Conservation (phyloP, 1,284 basidiomycete genomes). For the Apiotrichum brassicae region DNA sequence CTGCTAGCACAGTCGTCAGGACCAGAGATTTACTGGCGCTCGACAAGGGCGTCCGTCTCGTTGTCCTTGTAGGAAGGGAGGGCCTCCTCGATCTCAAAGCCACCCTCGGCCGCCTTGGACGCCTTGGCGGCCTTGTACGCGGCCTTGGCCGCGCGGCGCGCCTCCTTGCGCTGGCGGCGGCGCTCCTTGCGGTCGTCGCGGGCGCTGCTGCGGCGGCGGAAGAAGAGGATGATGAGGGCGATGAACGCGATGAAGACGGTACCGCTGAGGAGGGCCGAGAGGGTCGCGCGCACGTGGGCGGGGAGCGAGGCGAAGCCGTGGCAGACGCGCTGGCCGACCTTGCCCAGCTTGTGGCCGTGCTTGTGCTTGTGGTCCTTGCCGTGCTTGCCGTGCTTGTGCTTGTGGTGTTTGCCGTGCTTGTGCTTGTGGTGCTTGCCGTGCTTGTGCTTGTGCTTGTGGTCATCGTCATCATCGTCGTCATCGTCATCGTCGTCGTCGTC, state of each 20-base stretch:
- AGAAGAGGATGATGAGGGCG: not conserved
- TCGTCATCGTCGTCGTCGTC: conserved; percentile 3
- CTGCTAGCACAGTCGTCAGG: too few relatives aligned
- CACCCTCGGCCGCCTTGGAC: conserved; percentile 48
- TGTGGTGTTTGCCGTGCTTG: not conserved
- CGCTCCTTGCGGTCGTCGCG: conserved; percentile 11
- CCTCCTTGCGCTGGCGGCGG: conserved; percentile 11
- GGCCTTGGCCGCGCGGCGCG: conserved; percentile 8
- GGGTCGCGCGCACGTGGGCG: not conserved
- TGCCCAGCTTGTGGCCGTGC: not conserved
- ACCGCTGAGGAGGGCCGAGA: conserved; percentile 5
- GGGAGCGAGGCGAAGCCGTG: conserved; percentile 5
- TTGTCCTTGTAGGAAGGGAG: conserved; percentile 11
- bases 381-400: conserved; percentile 3
- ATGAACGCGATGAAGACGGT: not conserved
- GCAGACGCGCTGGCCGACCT: not conserved
- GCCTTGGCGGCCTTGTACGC: conserved; percentile 8
- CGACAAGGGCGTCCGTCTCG: conserved; percentile 13
- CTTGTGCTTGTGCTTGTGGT: not conserved
- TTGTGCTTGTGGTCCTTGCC: not conserved
- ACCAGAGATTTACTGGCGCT: conserved; percentile 2
- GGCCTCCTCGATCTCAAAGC: conserved; percentile 8
- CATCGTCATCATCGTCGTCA: not conserved
- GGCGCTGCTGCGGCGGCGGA: conserved; percentile 4
- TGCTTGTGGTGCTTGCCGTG: conserved; percentile 4